These are phyloP conservation scores for Aspergillus sp. DNA, from an alignment of 2,329 filamentous ascomycete species.

Conservation along the genomic window DNA sequence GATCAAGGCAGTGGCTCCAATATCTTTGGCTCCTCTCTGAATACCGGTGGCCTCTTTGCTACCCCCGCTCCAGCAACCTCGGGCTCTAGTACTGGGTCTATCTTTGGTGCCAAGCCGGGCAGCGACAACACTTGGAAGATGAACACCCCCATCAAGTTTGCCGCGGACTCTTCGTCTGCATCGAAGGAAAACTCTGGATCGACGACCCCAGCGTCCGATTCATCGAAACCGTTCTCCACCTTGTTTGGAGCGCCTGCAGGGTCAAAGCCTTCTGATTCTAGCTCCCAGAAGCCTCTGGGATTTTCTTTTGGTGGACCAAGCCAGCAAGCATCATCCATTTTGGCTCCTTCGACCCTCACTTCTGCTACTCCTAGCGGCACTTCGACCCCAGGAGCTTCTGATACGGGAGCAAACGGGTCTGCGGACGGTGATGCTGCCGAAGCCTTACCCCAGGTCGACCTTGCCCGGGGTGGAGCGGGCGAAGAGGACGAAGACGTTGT, in stretches of 20 bases:
- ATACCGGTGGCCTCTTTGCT: constrained; percentile 22
- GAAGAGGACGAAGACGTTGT: constrained; percentile 69
- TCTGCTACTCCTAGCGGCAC: constrained; percentile 39
- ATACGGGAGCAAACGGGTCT: constrained; percentile 35
- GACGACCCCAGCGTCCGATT: constrained; percentile 12
- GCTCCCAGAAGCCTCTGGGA: constrained; percentile 21
- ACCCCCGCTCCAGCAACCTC: constrained; percentile 17
- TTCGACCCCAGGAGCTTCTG: constrained; percentile 45
- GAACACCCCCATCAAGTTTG: constrained; percentile 46
- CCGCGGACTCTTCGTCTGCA: constrained; percentile 21
- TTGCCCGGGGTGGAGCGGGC: constrained; percentile 61
- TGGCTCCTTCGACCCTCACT: constrained; percentile 26
- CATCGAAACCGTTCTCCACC: constrained; percentile 23
- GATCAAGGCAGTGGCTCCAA: constrained; percentile 6
- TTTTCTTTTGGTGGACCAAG: constrained; percentile 37
- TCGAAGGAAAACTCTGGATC: constrained; percentile 22
- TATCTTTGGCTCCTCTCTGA: constrained; percentile 12
- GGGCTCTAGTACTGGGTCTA: constrained; percentile 9
- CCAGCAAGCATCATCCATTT: constrained; percentile 14
- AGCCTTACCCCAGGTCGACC: constrained; percentile 64
- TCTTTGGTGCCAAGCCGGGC: constrained; percentile 11
- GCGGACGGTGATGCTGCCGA: constrained; percentile 51
- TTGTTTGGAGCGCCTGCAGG: constrained; percentile 23
- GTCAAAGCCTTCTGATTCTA: constrained; percentile 12
- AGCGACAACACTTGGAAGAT: constrained; percentile 46